Base-by-base conservation (phyloP, 306 rosid species). In the Gastrolobium villosum region DNA sequence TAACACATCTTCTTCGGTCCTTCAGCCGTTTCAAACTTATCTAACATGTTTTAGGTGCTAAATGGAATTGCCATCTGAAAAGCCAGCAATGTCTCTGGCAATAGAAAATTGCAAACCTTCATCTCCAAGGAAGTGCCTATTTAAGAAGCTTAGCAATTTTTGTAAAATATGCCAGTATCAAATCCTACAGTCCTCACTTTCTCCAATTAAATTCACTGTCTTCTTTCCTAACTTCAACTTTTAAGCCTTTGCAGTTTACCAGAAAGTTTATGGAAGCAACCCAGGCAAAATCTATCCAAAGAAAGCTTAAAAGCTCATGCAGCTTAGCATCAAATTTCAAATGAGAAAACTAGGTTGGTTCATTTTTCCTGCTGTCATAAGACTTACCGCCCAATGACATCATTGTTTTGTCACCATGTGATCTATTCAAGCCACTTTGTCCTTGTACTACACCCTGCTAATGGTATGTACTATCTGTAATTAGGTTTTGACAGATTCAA, bases 151-250 rank as follows among this genome's bases (percentile, higher is more conserved):
- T 28, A 40, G 8, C 65, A 43, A 41, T n/a, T n/a, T 5, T 13
- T 7, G 41, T 43, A 6, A 74, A 45, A 59, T 43, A 44, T 44
- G 11, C 0, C 36, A 44, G 59, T 2, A 56, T 26, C 26, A 74
- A 74, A 74, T 28, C 46, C 46, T 32, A 72, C 28, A 30, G 26
- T 31, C 56, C 13, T 45, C 57, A 46, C 57, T 8, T 45, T 30
- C 28, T 26, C 46, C 45, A 11, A 35, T 62, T 5, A 13, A 13
- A 20, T 54, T 20, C 34, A 2, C 61, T 54, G 35, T 35, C 6
- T 34, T 11, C 8, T 34, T 35, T 36, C 46, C 67, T 35, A 7
- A 5, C 5, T 36, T 62, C 10, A n/a, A 62, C 5, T 62, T 54
- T 28, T 46, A 0, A 67, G 30, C 30, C 35, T 67, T 30, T 46